phyloP scores from a whole-genome alignment of 352 stramenopile genomes.

The Globisporangium iwayamae region DNA sequence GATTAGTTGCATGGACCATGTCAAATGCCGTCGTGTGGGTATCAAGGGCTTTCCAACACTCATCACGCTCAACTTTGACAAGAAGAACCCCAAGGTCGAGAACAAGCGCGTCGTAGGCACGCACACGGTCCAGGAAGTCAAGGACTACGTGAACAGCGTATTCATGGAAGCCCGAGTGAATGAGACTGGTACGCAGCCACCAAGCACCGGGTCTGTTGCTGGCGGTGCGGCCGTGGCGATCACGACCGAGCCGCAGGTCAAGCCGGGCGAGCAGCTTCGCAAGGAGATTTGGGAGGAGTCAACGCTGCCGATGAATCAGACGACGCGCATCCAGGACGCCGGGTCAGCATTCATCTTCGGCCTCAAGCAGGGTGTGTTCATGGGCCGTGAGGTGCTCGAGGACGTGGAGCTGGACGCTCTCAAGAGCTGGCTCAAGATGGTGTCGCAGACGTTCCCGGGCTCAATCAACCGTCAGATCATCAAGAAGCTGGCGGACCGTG shows the following conservation, averaged over 20 bases:
- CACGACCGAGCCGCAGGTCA: conserved; percentile 8
- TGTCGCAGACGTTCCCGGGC: conserved; percentile 69
- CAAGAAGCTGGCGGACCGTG: conserved; percentile 35
- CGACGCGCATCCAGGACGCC: conserved; percentile 71
- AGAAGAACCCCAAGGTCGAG: conserved; percentile 51
- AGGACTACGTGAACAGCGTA: conserved; percentile 62
- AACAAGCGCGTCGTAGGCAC: conserved; percentile 76
- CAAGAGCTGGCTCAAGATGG: conserved; percentile 73
- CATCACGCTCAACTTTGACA: conserved; percentile 78
- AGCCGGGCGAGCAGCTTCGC: conserved; percentile 35
- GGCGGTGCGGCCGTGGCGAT: not conserved
- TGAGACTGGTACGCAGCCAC: conserved; percentile 57
- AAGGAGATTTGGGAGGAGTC: conserved; percentile 74
- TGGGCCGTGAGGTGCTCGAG: conserved; percentile 69
- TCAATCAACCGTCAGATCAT: conserved; percentile 73
- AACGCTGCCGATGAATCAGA: conserved; percentile 68
- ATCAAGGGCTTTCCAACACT: conserved; percentile 84
- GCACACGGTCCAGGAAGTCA: conserved; percentile 75
- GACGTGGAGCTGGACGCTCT: conserved; percentile 74
- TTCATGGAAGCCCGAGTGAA: conserved; percentile 66
- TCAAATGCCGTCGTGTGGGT: conserved; percentile 71
- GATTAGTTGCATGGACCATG: conserved; percentile 84
- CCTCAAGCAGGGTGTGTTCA: conserved; percentile 73
- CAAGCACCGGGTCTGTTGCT: conserved; percentile 5
- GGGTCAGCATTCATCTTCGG: conserved; percentile 79